Base-by-base conservation (phyloP, 306 rosid species). In the Phaseolus lunatus region DNA sequence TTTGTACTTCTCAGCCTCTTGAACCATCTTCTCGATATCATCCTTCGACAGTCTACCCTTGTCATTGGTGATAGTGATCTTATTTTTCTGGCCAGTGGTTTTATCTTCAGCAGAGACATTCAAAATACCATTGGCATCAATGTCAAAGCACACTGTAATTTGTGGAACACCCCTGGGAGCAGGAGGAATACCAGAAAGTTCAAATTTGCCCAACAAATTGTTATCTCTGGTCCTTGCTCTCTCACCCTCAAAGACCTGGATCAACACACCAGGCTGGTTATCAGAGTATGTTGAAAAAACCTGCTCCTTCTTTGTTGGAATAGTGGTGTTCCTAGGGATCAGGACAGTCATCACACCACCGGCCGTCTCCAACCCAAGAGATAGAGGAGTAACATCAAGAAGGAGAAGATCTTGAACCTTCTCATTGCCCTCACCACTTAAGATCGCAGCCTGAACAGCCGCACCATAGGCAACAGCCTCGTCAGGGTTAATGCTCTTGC, bases 391-490 rank as follows among this genome's bases (percentile, higher is more conserved):
- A 9, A 65, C 70, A 65, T 65, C 70, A 0, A 65, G 52, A 10
- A 65, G 70, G 70, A 65, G 70, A 39, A 65, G 70, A 65, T 65
- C 70, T 3, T 65, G 70, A 65, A 65, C 70, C 70, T 65, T 65
- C 70, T 65, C 70, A 65, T 65, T 65, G 49, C 70, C 70, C 50
- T 65, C 70, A 20, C 70, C 70, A 20, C 70, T 65, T 41, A 65
- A 2, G 2, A 65, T 65, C 12, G 70, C 70, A 65, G 70, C 70
- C 50, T 65, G 70, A 20, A 65, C 70, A 19, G 70, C 70, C 13
- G 70, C 70, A 65, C 70, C 70, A 39, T 65, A 65, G 11, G 70
- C 70, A 65, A 65, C 70, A 65, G 70, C 70, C 50, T 65, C 70
- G 12, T 65, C 70, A 20, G 70, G 70, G 7, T 65, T 65, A 11